These are phyloP conservation scores for Hirsutella minnesotensis DNA, from an alignment of 2,329 filamentous ascomycete genomes.

Conservation along the genomic window DNA sequence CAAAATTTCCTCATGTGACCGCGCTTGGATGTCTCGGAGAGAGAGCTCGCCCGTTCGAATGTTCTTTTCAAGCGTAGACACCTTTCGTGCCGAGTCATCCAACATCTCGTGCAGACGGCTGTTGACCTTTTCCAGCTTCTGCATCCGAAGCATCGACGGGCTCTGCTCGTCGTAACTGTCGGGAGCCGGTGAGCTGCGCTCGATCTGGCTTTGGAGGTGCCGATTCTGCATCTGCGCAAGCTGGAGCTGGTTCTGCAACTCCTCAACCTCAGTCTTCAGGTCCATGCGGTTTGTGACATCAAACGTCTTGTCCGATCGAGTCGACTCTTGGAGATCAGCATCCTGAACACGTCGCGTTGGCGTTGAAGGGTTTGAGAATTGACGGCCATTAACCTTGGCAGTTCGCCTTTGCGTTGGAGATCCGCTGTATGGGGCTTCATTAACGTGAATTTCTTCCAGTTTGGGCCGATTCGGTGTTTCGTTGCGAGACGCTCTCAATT, in stretches of 20 bases:
- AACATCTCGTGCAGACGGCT: constrained; percentile 86
- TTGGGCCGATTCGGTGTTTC: constrained; percentile 62
- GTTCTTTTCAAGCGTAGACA: constrained; percentile 77
- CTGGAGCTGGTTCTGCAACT: constrained; percentile 88
- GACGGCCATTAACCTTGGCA: constrained; percentile 37
- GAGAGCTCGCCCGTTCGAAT: constrained; percentile 81
- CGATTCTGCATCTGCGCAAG: constrained; percentile 91
- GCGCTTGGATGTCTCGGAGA: constrained; percentile 80
- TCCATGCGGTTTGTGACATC: constrained; percentile 90
- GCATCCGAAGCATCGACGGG: constrained; percentile 67
- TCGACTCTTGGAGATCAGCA: constrained; percentile 56
- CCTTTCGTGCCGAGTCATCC: constrained; percentile 86
- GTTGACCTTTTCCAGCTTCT: constrained; percentile 88
- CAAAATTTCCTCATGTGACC: constrained; percentile 87
- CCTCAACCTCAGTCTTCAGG: constrained; percentile 77
- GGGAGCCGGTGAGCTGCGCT: constrained; percentile 50
- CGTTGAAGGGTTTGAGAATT: constrained; percentile 65
- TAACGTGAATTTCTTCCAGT: constrained; percentile 78
- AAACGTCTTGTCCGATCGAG: constrained; percentile 68
- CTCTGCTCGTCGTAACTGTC: constrained; percentile 67
- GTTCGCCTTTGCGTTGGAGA: constrained; percentile 64
- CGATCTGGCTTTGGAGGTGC: constrained; percentile 79
- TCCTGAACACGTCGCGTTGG: constrained; percentile 62
- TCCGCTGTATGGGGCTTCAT: constrained; percentile 61
- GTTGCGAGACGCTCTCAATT: constrained; percentile 61